Percentiles rank a stretch among this genome's conserved stretches.
phyloP scores from a whole-genome alignment of 495 filamentous ascomycete species.

The Glonium stellatum region DNA sequence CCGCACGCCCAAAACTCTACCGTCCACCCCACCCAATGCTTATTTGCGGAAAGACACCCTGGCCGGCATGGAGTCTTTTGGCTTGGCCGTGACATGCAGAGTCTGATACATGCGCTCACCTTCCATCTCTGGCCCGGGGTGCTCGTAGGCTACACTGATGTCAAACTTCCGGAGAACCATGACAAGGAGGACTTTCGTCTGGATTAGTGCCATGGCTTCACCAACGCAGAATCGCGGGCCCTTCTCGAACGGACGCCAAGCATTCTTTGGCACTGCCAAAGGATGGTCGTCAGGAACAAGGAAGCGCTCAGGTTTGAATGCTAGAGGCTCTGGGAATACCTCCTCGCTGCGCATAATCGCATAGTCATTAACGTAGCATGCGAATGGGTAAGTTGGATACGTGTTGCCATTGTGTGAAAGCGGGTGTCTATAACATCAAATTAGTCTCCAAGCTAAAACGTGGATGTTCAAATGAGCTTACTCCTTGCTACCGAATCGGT shows the following conservation, averaged over 20 bases:
- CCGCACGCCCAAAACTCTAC: too few species aligned
- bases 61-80: constrained; percentile 7
- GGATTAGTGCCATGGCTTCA: constrained; percentile 29
- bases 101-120: constrained; percentile 33
- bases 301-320: constrained; percentile 5
- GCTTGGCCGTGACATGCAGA: constrained; percentile 12
- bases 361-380: not conserved
- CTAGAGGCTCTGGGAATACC: not conserved
- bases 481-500: not conserved
- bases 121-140: constrained; percentile 36
- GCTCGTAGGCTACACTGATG: constrained; percentile 35
- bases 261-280: constrained; percentile 25
- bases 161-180: constrained; percentile 21
- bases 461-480: not conserved
- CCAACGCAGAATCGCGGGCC: constrained; percentile 29
- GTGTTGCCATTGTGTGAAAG: not conserved
- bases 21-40: too few species aligned
- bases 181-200: constrained; percentile 26
- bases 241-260: constrained; percentile 27
- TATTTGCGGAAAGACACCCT: not conserved
- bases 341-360: not conserved
- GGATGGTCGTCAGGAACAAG: constrained; percentile 11
- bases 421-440: not conserved
- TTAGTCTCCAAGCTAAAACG: not conserved
- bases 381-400: not conserved